Conservation (phyloP, 257 asterid genomes). For the Anisodus acutangulus region DNA sequence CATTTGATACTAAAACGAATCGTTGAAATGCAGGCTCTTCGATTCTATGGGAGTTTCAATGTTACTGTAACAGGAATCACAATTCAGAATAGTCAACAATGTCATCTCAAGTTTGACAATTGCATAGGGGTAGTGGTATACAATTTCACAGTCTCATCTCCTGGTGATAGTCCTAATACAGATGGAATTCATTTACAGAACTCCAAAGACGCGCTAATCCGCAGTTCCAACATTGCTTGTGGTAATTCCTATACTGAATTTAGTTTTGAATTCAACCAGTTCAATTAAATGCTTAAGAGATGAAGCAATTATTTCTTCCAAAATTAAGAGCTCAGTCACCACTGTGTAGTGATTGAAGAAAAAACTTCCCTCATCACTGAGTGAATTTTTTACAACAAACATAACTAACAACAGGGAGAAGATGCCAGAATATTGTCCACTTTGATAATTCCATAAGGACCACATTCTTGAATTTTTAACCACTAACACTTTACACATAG, state of each 20-base stretch:
- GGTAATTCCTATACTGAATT: constrained; percentile 43
- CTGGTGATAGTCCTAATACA: constrained; percentile 91
- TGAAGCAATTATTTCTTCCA: too few species aligned
- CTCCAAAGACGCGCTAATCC: constrained; percentile 81
- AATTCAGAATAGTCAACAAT: constrained; percentile 78
- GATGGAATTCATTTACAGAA: constrained; percentile 93
- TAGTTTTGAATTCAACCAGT: background rate
- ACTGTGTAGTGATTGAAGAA: background rate
- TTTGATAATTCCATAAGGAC: constrained; percentile 35
- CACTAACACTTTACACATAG: constrained; percentile 40
- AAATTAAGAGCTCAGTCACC: constrained; percentile 2
- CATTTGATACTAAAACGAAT: background rate
- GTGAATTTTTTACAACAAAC: background rate
- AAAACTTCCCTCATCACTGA: background rate
- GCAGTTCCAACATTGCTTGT: constrained; percentile 64
- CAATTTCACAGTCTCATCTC: constrained; percentile 70
- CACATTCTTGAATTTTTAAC: constrained; percentile 33
- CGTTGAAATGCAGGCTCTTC: constrained; percentile 61
- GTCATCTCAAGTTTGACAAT: constrained; percentile 84
- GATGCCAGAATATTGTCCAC: constrained; percentile 41
- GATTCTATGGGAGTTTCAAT: constrained; percentile 84
- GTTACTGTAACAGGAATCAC: constrained; percentile 84
- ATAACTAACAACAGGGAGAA: background rate
- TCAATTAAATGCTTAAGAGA: background rate
- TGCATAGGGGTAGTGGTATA: constrained; percentile 77